Percentiles rank a stretch among this genome's conserved stretches.
phyloP scores from a whole-genome alignment of 2,329 filamentous ascomycete species.

The Trichophyton verrucosum region DNA sequence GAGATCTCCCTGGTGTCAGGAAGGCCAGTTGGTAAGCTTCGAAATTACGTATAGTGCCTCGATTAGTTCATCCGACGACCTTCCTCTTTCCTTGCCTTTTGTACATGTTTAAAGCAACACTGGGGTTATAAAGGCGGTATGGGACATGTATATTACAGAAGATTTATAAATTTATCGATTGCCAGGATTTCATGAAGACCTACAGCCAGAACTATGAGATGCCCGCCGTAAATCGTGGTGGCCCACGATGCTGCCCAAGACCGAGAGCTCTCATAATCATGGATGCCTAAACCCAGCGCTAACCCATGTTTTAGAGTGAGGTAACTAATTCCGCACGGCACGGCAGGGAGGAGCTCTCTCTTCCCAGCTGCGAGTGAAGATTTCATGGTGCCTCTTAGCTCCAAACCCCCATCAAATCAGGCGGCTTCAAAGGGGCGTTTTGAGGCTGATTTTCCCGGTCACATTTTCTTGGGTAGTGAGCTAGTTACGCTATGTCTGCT shows the following conservation, averaged over 20 bases:
- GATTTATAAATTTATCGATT: not conserved
- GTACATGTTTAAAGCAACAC: not conserved
- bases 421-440: not conserved
- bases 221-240: not conserved
- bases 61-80: not conserved
- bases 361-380: not conserved
- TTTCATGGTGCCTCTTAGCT: not conserved
- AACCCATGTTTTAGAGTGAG: not conserved
- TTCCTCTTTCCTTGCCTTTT: not conserved
- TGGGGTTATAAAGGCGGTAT: constrained; percentile 1
- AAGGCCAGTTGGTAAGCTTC: constrained; percentile 79
- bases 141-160: constrained; percentile 5
- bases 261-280: not conserved
- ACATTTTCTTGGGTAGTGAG: not conserved
- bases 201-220: not conserved
- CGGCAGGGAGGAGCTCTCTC: not conserved
- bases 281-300: not conserved
- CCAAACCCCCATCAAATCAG: not conserved
- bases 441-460: not conserved
- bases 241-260: not conserved
- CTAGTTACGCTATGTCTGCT: not conserved
- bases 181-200: not conserved
- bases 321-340: not conserved
- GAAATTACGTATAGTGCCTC: not conserved
- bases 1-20: constrained; percentile 79